A percentile compares a stretch with the other conserved stretches of the same genome.
phyloP scores from a whole-genome alignment of 768 basidiomycete genomes.

The Suillus subalutaceus region DNA sequence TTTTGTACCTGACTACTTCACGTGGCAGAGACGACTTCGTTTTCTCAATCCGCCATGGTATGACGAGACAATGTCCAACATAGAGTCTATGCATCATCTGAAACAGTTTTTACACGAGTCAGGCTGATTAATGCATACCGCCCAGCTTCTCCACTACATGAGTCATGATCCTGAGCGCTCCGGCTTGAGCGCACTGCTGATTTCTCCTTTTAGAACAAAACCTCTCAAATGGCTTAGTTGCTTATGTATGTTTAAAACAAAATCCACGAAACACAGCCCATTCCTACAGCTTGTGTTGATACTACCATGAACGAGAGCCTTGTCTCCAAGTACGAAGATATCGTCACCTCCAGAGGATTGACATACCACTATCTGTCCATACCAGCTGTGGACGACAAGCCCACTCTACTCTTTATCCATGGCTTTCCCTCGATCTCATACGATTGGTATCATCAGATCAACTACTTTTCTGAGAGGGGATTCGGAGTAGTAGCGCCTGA shows the following conservation, averaged over 20 bases:
- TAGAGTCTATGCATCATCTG: neutral
- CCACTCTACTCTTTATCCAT: slow-evolving; percentile 46
- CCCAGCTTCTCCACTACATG: neutral
- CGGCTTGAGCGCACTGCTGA: neutral
- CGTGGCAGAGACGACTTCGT: neutral
- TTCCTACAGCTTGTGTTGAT: neutral
- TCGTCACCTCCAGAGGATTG: slow-evolving; percentile 35
- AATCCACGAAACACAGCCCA: neutral
- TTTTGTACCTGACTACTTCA: neutral
- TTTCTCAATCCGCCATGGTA: neutral
- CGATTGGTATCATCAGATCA: slow-evolving; percentile 46
- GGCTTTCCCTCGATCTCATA: slow-evolving; percentile 47
- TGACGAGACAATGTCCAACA: neutral
- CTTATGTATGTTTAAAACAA: neutral
- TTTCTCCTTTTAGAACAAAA: neutral
- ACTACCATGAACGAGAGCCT: slow-evolving; percentile 27
- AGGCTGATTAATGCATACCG: neutral
- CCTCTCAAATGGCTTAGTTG: neutral
- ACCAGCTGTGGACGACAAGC: slow-evolving; percentile 27
- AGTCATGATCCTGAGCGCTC: neutral
- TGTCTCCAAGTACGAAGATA: slow-evolving; percentile 34
- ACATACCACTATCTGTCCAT: slow-evolving; percentile 40
- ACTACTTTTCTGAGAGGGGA: slow-evolving; percentile 41
- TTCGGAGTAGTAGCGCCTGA: slow-evolving; percentile 50
- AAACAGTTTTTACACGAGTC: neutral